Evolutionary conservation across 257 asterid species (phyloP), one percentile per base, ranked within the genome.

Genomic region (Penstemon eatonii): DNA sequence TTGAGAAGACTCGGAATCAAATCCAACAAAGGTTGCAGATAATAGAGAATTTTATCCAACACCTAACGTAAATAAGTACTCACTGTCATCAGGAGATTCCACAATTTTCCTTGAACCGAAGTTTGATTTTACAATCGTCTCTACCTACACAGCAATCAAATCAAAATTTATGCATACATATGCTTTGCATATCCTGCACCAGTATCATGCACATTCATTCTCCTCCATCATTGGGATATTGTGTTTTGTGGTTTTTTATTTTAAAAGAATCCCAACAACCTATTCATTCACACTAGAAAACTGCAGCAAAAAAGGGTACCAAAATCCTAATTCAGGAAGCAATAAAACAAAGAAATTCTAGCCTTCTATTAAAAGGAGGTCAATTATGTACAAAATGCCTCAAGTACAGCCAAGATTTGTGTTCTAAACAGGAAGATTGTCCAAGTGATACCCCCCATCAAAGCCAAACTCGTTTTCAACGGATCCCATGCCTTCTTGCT

Each of bases 381-480:
- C 62, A 65, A 67, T 69, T 85, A 83, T 78, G 83, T 82, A 86
- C 87, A 83, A 39, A 63, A 66, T 56, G 54, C 60, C 64, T 58
- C 36, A 69, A 78, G 70, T 77, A 68, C 56, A 45, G 60, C 56
- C 45, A 7, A 19, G 41, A n/a, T 63, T 8, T 50, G 68, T n/a
- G 3, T 50, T 56, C 71, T 76, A 92, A 50, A 86, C 95, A 0
- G 96, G 89, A 59, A 86, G 90, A 66, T 89, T 83, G 68, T 89
- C 96, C 80, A 82, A 61, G 39, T 80, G 79, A 76, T 84, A 84
- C 8, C 84, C 90, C 8, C 84, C 90, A 54, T 89, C 95, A 8
- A 78, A 83, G 60, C 87, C 90, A 66, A 87, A 85, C 65, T 92
- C 96, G 12, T n/a, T 81, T 50, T 86, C 96, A 57, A 82, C 78